Conservation (phyloP, 2,329 filamentous ascomycete genomes). For the Neofusicoccum laricinum region DNA sequence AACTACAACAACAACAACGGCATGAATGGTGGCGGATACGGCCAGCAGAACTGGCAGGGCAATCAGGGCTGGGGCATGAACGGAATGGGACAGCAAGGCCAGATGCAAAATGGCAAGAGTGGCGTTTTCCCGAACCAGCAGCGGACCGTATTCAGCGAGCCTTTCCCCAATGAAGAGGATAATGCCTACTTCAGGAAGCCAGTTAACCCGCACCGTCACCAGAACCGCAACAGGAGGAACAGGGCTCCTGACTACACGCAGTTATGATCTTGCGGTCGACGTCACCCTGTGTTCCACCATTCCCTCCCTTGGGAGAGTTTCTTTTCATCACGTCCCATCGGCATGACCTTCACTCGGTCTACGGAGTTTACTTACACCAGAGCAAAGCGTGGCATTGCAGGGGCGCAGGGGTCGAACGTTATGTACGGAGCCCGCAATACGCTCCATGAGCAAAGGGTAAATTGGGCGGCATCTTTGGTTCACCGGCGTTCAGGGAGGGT, state of each 20-base stretch:
- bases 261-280: constrained; percentile 48
- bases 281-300: not conserved
- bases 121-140: constrained; percentile 58
- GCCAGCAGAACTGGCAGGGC: constrained; percentile 26
- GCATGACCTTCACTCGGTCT: not conserved
- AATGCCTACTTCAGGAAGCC: constrained; percentile 94
- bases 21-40: constrained; percentile 46
- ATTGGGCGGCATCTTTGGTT: not conserved
- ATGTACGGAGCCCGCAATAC: not conserved
- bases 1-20: constrained; percentile 32
- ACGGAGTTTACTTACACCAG: not conserved
- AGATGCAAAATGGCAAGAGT: constrained; percentile 22
- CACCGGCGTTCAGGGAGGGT: not conserved
- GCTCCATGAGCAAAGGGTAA: not conserved
- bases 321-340: not conserved
- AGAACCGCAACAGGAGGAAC: constrained; percentile 74
- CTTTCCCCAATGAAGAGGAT: constrained; percentile 67
- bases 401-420: not conserved
- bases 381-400: constrained; percentile 10
- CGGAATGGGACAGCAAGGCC: constrained; percentile 15
- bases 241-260: constrained; percentile 90
- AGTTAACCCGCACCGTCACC: constrained; percentile 88
- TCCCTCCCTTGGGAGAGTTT: not conserved
- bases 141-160: constrained; percentile 51
- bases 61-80: constrained; percentile 16